Conservation (phyloP, 768 basidiomycete species). For the Suillus placidus region DNA sequence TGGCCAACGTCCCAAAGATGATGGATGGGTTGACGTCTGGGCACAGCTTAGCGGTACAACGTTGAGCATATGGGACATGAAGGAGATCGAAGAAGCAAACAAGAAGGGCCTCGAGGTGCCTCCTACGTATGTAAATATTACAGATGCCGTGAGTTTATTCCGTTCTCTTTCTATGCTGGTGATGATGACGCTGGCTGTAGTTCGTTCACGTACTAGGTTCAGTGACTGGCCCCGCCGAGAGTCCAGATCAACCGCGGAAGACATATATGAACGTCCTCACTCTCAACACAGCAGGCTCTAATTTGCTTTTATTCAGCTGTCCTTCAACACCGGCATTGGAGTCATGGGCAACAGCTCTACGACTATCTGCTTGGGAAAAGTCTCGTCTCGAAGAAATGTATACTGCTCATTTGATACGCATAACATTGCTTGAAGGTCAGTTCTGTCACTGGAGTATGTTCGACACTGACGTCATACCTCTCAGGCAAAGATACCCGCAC, state of each 20-base stretch:
- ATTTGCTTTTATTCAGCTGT: constrained; percentile 87
- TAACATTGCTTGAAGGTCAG: constrained; percentile 59
- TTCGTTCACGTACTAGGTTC: constrained; percentile 81
- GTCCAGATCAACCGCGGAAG: constrained; percentile 49
- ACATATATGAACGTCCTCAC: constrained; percentile 81
- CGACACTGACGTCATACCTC: constrained; percentile 29
- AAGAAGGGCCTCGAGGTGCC: constrained; percentile 81
- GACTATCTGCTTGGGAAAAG: constrained; percentile 93
- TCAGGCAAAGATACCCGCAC: constrained; percentile 55
- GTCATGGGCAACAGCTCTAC: constrained; percentile 91
- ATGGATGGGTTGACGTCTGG: constrained; percentile 85
- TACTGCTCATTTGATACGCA: constrained; percentile 89
- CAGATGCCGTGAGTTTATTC: constrained; percentile 72
- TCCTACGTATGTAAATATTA: constrained; percentile 84
- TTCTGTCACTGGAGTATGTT: constrained; percentile 16
- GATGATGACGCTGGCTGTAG: constrained; percentile 36
- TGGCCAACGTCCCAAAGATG: constrained; percentile 74
- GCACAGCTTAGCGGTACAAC: constrained; percentile 89
- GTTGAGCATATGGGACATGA: constrained; percentile 91
- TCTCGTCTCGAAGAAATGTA: constrained; percentile 96
- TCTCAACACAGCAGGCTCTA: constrained; percentile 92
- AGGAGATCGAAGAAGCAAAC: constrained; percentile 81
- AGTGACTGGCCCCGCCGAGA: constrained; percentile 64
- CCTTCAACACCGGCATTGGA: constrained; percentile 67
- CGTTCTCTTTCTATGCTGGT: constrained; percentile 15